phyloP scores from a whole-genome alignment of 495 filamentous ascomycete species.

The Platismatia glauca region DNA sequence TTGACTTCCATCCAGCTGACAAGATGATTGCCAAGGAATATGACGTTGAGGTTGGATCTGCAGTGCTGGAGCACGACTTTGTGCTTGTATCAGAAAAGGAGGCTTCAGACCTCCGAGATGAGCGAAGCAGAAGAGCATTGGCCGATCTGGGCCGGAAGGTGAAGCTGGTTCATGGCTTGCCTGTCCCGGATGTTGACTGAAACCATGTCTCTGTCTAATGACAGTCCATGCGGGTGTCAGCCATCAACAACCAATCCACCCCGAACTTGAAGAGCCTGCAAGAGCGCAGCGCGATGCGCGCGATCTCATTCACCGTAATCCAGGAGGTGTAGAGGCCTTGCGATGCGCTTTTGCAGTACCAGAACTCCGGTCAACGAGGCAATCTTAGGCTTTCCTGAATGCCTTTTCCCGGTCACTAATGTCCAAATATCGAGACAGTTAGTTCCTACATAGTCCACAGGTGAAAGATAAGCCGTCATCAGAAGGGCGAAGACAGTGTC shows the following conservation, averaged over 20 bases:
- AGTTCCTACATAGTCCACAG: not conserved
- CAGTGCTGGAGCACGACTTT: conserved; percentile 60
- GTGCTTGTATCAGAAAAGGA: conserved; percentile 66
- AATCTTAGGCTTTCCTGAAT: not conserved
- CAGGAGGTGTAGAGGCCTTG: not conserved
- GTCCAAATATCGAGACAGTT: not conserved
- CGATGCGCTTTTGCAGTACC: not conserved
- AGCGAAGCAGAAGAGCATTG: conserved; percentile 66
- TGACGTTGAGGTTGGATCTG: conserved; percentile 43
- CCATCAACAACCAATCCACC: not conserved
- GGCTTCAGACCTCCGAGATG: conserved; percentile 54
- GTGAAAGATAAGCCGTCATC: not conserved
- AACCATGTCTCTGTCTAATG: not conserved
- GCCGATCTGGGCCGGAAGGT: conserved; percentile 61
- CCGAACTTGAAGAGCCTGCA: not conserved
- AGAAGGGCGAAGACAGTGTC: not conserved
- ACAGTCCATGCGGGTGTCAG: not conserved
- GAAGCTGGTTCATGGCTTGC: conserved; percentile 73
- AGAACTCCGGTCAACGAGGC: not conserved
- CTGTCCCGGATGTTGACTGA: conserved; percentile 63
- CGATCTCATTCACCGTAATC: not conserved
- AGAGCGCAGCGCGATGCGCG: not conserved
- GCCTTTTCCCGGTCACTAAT: not conserved
- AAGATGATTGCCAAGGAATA: conserved; percentile 51
- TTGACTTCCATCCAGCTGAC: conserved; percentile 60